Base-by-base conservation (phyloP, 352 stramenopile genomes). In the Phytophthora colocasiae region DNA sequence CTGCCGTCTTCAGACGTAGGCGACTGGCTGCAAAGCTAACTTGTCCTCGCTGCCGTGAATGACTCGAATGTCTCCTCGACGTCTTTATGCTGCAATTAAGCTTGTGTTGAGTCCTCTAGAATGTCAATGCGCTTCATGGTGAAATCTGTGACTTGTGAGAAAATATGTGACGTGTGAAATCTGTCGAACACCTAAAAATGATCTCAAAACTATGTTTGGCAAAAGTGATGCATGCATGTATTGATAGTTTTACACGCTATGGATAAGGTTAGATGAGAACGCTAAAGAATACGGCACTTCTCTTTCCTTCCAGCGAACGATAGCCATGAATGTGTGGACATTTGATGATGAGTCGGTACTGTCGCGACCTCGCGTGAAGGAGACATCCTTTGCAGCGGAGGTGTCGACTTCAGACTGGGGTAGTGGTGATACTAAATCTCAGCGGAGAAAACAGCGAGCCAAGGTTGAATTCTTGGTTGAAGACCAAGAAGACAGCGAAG, bases 391-490 rank as follows among this genome's bases (percentile, higher is more conserved):
- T 43, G 39, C 44, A 50, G 56, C 60, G 11, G 45, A 53, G 39
- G 36, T 60, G 31, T 67, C 63, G 12, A 53, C 47, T 32, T 49
- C 51, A 45, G 56, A 45, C 5, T 75, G 55, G 62, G 62, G 46
- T 22, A 22, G 19, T 3, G 41, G 10, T 3, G 34, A 60, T 9
- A 24, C 50, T 3, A 41, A 34, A 27, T 69, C 43, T 26, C 63
- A 62, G 26, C 27, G 69, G 31, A 73, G 53, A 27, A 68, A 53
- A 29, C 57, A 63, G 32, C 58, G 55, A 22, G 61, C 60, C 14
- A 75, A 53, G n/a, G 58, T 71, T 2, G 62, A 66, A 31, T 60
- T 74, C 36, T 54, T 71, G 47, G 65, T 73, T 43, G 63, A 60
- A 52, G 69, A 77, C 15, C 44, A 69, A 1, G 34, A 61, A 19